Evolutionary conservation across 1,284 basidiomycete genomes (phyloP).

Genomic region (Ceratobasidium sp.): DNA sequence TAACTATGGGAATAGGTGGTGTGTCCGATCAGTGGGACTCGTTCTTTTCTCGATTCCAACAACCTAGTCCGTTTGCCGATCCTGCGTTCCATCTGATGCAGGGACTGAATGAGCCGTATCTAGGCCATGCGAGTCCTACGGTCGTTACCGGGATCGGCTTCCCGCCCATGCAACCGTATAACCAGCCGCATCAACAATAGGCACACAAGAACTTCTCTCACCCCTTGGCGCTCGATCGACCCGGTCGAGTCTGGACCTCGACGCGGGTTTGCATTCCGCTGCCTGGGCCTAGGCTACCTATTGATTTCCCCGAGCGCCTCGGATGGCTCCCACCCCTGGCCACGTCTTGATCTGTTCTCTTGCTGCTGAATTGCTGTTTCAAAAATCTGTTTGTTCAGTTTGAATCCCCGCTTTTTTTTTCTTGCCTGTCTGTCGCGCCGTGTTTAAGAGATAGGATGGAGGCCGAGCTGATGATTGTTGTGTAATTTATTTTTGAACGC

Average conservation of each 20-base stretch:
- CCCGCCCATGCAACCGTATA: constrained; percentile 22
- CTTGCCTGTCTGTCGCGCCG: not conserved
- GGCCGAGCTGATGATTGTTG: not conserved
- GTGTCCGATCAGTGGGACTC: constrained; percentile 12
- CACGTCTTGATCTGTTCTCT: not conserved
- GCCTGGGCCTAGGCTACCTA: not conserved
- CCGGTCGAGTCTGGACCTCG: not conserved
- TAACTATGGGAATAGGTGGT: constrained; percentile 3
- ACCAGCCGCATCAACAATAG: not conserved
- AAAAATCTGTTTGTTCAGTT: not conserved
- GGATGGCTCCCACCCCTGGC: not conserved
- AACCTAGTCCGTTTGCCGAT: not conserved
- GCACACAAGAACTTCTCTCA: not conserved
- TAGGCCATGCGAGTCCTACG: not conserved
- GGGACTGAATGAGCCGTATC: not conserved
- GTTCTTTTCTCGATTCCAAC: constrained; percentile 18
- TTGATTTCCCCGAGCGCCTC: not conserved
- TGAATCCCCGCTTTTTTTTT: not conserved
- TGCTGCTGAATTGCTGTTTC: not conserved
- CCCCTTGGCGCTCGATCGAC: not conserved
- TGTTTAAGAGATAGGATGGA: not conserved
- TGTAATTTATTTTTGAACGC: not conserved
- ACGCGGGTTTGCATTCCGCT: not conserved
- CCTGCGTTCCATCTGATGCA: constrained; percentile 18
- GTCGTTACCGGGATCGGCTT: constrained; percentile 15